A percentile compares a stretch with the other conserved stretches of the same genome.
These are phyloP conservation scores for Salix dunnii DNA, from an alignment of 345 rosid genomes.

Conservation along the genomic window DNA sequence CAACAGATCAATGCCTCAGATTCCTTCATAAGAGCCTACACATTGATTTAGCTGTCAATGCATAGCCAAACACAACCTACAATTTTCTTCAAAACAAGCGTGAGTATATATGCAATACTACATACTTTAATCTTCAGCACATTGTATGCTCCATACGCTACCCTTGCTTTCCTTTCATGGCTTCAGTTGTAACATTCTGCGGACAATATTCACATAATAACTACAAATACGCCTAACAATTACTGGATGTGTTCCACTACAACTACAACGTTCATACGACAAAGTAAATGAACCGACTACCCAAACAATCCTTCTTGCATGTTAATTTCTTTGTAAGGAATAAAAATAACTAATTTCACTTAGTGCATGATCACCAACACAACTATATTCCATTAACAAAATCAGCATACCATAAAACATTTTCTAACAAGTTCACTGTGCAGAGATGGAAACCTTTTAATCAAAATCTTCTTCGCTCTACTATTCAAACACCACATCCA, in stretches of 20 bases:
- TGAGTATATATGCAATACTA: background rate
- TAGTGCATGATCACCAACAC: background rate
- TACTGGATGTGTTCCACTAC: background rate
- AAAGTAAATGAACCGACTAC: background rate
- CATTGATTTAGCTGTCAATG: background rate
- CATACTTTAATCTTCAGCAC: background rate
- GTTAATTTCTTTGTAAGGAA: background rate
- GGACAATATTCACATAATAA: background rate
- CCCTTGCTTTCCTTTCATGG: background rate
- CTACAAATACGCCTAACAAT: background rate
- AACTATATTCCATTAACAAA: background rate
- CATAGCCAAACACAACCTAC: background rate
- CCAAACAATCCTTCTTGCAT: background rate
- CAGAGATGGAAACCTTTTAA: background rate
- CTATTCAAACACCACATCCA: slow-evolving; percentile 5
- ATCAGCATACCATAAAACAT: background rate
- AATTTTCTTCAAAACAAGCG: background rate
- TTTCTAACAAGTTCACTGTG: background rate
- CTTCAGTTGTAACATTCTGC: background rate
- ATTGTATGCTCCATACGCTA: background rate
- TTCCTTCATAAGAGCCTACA: background rate
- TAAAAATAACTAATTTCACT: background rate
- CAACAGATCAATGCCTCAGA: background rate
- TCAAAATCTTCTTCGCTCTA: background rate
- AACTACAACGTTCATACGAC: background rate